phyloP scores from a whole-genome alignment of 352 stramenopile species.

The Globisporangium carolinianum region DNA sequence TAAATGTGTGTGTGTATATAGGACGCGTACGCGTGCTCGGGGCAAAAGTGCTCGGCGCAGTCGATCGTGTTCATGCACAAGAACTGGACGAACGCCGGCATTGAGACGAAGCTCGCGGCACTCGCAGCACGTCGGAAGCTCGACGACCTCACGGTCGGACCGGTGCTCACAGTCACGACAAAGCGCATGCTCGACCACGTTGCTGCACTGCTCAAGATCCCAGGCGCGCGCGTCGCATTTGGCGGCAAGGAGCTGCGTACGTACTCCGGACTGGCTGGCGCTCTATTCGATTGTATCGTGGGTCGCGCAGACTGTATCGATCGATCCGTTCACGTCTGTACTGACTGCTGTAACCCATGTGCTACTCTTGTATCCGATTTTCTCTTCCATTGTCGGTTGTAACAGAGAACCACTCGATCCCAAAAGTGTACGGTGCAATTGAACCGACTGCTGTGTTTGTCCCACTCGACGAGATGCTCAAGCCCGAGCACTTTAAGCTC shows the following conservation, averaged over 20 bases:
- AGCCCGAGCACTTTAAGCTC: conserved; percentile 91
- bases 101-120: conserved; percentile 91
- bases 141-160: conserved; percentile 94
- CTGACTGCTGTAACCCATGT: too few relatives aligned
- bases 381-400: background rate
- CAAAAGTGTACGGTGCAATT: conserved; percentile 92
- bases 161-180: conserved; percentile 96
- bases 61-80: conserved; percentile 98
- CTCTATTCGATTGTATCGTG: too few relatives aligned
- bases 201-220: conserved; percentile 88
- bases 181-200: conserved; percentile 93
- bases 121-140: conserved; percentile 89
- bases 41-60: conserved; percentile 98
- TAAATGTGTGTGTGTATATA: conserved; percentile 5
- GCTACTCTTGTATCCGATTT: background rate
- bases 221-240: conserved; percentile 92
- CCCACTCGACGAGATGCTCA: conserved; percentile 93
- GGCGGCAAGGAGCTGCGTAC: conserved; percentile 88
- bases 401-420: conserved; percentile 91
- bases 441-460: conserved; percentile 98
- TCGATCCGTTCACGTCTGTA: too few relatives aligned
- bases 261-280: background rate
- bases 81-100: conserved; percentile 90
- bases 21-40: conserved; percentile 97
- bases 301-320: too few relatives aligned